Evolutionary conservation across 225 moss, liverwort and hornwort genomes (phyloP).

Genomic region (Polytrichum formosum): DNA sequence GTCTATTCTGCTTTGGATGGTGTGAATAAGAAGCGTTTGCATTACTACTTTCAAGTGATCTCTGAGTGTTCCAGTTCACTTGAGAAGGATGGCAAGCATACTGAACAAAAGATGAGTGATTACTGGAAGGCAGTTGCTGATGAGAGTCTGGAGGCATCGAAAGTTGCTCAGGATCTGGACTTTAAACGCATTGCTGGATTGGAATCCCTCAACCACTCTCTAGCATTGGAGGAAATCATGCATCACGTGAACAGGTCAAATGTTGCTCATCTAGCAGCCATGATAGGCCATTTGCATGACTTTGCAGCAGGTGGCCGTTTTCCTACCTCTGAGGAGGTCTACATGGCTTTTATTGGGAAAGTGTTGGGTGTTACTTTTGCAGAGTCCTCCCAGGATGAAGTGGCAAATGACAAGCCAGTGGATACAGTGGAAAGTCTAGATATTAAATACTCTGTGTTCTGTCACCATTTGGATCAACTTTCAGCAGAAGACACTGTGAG

Average conservation of each 20-base stretch:
- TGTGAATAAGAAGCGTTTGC: constrained; percentile 31
- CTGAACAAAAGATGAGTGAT: constrained; percentile 14
- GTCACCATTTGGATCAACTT: constrained; percentile 17
- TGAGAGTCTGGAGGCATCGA: constrained; percentile 24
- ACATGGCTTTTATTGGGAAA: constrained; percentile 35
- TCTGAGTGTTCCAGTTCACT: constrained; percentile 28
- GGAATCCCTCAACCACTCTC: constrained; percentile 23
- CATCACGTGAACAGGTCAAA: constrained; percentile 20
- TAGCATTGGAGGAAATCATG: constrained; percentile 28
- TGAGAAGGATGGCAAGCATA: constrained; percentile 14
- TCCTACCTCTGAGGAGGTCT: constrained; percentile 27
- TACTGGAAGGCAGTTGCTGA: constrained; percentile 30
- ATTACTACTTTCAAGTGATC: constrained; percentile 25
- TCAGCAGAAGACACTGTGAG: constrained; percentile 19
- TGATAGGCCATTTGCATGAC: constrained; percentile 20
- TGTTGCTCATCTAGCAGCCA: constrained; percentile 22
- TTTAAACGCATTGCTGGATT: constrained; percentile 39
- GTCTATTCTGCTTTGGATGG: constrained; percentile 33
- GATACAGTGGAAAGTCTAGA: constrained; percentile 22
- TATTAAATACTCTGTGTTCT: constrained; percentile 23
- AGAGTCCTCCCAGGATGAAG: constrained; percentile 13
- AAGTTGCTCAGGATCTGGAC: constrained; percentile 20
- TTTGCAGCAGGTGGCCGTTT: constrained; percentile 27
- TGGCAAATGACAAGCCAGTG: constrained; percentile 13
- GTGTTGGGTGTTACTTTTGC: constrained; percentile 14